A percentile compares a stretch with the other conserved stretches of the same genome.
Evolutionary conservation across 768 basidiomycete species (phyloP).

Genomic region (Hysterangium stoloniferum): DNA sequence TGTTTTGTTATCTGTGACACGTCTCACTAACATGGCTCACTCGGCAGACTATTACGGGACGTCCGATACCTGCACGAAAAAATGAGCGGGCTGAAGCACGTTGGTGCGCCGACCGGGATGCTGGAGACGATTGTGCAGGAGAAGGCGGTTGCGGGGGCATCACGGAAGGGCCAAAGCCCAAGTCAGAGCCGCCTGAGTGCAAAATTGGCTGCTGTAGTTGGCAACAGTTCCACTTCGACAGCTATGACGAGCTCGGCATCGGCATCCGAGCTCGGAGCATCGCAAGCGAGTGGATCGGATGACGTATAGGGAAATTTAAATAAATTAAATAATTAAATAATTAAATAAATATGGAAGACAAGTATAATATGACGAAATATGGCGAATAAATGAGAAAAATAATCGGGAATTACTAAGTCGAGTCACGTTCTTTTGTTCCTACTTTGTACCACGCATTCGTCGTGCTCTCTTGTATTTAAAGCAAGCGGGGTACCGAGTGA

Average conservation of each 20-base stretch:
- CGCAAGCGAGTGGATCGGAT: background rate
- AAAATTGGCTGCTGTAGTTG: slow-evolving; percentile 8
- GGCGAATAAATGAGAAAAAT: background rate
- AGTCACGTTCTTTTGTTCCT: slow-evolving; percentile 7
- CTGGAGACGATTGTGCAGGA: slow-evolving; percentile 82
- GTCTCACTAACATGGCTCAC: slow-evolving; percentile 14
- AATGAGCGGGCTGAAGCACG: slow-evolving; percentile 66
- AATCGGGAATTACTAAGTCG: background rate
- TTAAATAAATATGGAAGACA: background rate
- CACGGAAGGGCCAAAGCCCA: background rate
- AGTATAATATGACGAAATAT: too few relatives aligned
- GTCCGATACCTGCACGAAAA: slow-evolving; percentile 70
- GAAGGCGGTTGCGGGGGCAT: slow-evolving; percentile 42
- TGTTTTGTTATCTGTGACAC: too few relatives aligned
- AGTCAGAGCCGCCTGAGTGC: slow-evolving; percentile 7
- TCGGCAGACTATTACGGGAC: slow-evolving; percentile 67
- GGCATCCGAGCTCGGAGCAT: background rate
- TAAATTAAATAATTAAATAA: background rate
- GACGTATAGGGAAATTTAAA: background rate
- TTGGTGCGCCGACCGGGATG: slow-evolving; percentile 64
- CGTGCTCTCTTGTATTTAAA: too few relatives aligned
- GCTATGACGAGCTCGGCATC: too few relatives aligned
- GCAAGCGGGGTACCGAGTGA: too few relatives aligned
- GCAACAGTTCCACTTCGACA: too few relatives aligned
- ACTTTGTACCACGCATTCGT: too few relatives aligned